Percentiles rank a stretch among this genome's conserved stretches.
phyloP scores from a whole-genome alignment of 495 filamentous ascomycete genomes.

The Penicillium paradoxum region DNA sequence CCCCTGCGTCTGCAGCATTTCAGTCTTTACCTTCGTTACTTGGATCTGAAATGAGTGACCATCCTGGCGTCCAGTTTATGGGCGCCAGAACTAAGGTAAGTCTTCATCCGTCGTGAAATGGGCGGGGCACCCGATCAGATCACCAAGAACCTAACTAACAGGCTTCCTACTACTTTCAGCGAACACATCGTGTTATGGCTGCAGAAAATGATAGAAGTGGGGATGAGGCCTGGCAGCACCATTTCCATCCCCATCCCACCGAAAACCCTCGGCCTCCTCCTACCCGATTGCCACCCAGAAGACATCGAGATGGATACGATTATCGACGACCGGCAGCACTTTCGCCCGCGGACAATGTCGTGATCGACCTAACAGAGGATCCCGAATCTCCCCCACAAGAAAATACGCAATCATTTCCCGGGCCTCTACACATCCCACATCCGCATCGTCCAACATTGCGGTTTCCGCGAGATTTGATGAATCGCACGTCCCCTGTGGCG shows the following conservation, averaged over 20 bases:
- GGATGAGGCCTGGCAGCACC: conserved; percentile 17
- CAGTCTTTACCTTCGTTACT: background rate
- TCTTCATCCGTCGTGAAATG: conserved; percentile 7
- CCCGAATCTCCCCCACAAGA: conserved; percentile 33
- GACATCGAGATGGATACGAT: conserved; percentile 43
- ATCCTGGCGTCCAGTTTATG: conserved; percentile 36
- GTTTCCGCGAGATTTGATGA: conserved; percentile 21
- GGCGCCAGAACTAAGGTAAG: conserved; percentile 40
- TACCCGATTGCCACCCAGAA: conserved; percentile 23
- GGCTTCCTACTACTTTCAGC: conserved; percentile 21
- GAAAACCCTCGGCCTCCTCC: conserved; percentile 10
- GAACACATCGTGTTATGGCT: conserved; percentile 38
- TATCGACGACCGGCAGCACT: conserved; percentile 42
- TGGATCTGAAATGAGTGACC: conserved; percentile 32
- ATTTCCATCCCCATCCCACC: conserved; percentile 21
- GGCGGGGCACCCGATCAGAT: conserved; percentile 25
- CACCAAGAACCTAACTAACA: conserved; percentile 4
- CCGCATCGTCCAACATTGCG: background rate
- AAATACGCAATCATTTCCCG: background rate
- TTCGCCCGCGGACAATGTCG: conserved; percentile 25
- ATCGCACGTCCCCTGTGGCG: background rate
- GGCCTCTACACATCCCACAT: background rate
- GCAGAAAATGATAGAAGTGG: conserved; percentile 17
- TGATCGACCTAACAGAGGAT: conserved; percentile 55
- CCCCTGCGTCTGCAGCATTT: background rate